These are phyloP conservation scores for Rhinocladiella mackenziei DNA, from an alignment of 2,329 filamentous ascomycete species.

Conservation along the genomic window DNA sequence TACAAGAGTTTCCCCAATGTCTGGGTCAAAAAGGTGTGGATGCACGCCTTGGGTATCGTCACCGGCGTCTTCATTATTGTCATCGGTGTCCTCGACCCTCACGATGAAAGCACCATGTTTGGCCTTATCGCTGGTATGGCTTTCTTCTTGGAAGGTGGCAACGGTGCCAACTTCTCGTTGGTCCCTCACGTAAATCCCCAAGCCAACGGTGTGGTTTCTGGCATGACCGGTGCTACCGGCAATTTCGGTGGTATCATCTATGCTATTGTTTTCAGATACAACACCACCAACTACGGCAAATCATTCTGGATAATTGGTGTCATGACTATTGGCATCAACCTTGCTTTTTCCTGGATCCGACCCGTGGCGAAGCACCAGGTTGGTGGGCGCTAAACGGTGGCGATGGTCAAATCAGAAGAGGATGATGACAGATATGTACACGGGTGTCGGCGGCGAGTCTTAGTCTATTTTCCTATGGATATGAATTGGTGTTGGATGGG, in stretches of 20 bases:
- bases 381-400: conserved; percentile 32
- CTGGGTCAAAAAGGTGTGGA: conserved; percentile 62
- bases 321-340: conserved; percentile 66
- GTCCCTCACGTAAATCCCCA: conserved; percentile 81
- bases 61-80: conserved; percentile 58
- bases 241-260: conserved; percentile 85
- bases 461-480: too few relatives aligned
- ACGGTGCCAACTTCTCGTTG: conserved; percentile 81
- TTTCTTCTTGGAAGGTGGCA: conserved; percentile 78
- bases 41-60: conserved; percentile 54
- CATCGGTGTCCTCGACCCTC: conserved; percentile 62
- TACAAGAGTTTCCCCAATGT: conserved; percentile 47
- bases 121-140: conserved; percentile 73
- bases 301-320: conserved; percentile 79
- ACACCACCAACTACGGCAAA: conserved; percentile 62
- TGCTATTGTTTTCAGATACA: conserved; percentile 76
- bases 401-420: neutral
- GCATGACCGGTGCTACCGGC: conserved; percentile 71
- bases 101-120: conserved; percentile 62
- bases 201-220: conserved; percentile 76
- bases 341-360: conserved; percentile 61
- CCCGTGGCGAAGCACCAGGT: conserved; percentile 55
- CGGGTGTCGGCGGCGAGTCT: too few relatives aligned
- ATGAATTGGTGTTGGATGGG: too few relatives aligned
- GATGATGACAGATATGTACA: too few relatives aligned